These are phyloP conservation scores for Stevia rebaudiana DNA, from an alignment of 140 eudicot genomes.

Conservation along the genomic window DNA sequence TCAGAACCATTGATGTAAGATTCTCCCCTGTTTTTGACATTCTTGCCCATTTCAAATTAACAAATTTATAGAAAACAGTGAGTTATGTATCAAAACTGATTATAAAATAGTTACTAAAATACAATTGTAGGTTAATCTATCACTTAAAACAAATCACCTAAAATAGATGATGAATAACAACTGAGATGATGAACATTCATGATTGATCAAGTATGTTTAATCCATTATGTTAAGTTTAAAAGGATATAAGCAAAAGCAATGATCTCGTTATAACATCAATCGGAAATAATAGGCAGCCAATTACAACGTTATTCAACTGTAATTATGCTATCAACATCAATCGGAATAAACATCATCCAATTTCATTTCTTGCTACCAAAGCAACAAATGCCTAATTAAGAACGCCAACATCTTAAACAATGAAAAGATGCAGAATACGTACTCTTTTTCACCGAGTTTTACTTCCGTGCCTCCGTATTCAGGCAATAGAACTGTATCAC, in stretches of 20 bases:
- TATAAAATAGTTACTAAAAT: not conserved
- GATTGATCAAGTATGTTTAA: not conserved
- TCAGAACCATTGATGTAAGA: conserved; percentile 27
- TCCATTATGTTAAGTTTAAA: not conserved
- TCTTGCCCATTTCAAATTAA: conserved; percentile 22
- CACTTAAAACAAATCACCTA: not conserved
- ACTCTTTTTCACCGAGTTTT: conserved; percentile 88
- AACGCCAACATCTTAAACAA: not conserved
- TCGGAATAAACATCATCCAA: not conserved
- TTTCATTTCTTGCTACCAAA: not conserved
- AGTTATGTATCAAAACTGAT: not conserved
- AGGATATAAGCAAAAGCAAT: not conserved
- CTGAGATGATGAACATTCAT: too few species aligned
- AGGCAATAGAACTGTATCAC: conserved; percentile 84
- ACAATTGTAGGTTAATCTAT: not conserved
- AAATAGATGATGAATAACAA: too few species aligned
- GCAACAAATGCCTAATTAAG: not conserved
- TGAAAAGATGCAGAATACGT: conserved; percentile 3
- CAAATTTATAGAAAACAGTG: not conserved
- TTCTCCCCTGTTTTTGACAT: conserved; percentile 26
- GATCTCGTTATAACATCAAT: not conserved
- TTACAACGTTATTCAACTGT: not conserved
- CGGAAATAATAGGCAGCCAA: too few species aligned
- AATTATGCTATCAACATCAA: not conserved
- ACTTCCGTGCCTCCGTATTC: conserved; percentile 86